Conservation (phyloP, 2,329 filamentous ascomycete genomes). For the Claviceps citrina region DNA sequence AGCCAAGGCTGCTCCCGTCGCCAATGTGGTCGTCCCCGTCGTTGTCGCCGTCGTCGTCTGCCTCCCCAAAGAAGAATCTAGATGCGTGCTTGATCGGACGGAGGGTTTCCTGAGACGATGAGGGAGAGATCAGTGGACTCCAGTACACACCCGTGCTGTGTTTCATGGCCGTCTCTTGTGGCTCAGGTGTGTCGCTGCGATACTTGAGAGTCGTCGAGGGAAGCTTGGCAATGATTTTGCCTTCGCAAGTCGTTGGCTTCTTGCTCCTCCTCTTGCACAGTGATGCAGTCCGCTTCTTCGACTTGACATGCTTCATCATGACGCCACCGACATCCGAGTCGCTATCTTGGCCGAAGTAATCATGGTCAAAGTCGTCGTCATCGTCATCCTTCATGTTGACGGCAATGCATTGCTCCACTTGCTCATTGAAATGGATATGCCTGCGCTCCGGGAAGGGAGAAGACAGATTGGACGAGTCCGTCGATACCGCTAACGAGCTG, state of each 20-base stretch:
- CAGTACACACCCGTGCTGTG: constrained; percentile 34
- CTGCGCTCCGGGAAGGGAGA: constrained; percentile 53
- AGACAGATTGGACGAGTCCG: constrained; percentile 52
- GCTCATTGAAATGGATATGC: constrained; percentile 93
- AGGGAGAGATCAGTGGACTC: constrained; percentile 47
- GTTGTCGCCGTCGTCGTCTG: constrained; percentile 39
- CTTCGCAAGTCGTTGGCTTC: constrained; percentile 39
- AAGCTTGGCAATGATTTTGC: constrained; percentile 75
- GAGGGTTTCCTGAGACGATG: constrained; percentile 70
- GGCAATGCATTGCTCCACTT: constrained; percentile 90
- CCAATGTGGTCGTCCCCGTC: constrained; percentile 31
- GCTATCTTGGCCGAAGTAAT: constrained; percentile 39
- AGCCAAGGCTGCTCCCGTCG: constrained; percentile 15
- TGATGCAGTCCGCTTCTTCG: constrained; percentile 38
- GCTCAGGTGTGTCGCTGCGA: constrained; percentile 59
- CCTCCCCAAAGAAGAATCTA: constrained; percentile 47
- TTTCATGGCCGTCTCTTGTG: constrained; percentile 45
- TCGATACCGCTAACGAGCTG: constrained; percentile 47
- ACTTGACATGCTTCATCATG: constrained; percentile 60
- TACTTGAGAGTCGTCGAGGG: constrained; percentile 82
- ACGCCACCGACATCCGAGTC: constrained; percentile 68
- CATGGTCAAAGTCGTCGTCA: constrained; percentile 49
- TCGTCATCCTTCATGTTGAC: constrained; percentile 74
- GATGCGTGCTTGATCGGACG: constrained; percentile 52
- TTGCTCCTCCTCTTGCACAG: constrained; percentile 26